Evolutionary conservation across 306 rosid species (phyloP), one percentile per base, ranked within the genome.

Genomic region (Astragalus glycyphyllos): DNA sequence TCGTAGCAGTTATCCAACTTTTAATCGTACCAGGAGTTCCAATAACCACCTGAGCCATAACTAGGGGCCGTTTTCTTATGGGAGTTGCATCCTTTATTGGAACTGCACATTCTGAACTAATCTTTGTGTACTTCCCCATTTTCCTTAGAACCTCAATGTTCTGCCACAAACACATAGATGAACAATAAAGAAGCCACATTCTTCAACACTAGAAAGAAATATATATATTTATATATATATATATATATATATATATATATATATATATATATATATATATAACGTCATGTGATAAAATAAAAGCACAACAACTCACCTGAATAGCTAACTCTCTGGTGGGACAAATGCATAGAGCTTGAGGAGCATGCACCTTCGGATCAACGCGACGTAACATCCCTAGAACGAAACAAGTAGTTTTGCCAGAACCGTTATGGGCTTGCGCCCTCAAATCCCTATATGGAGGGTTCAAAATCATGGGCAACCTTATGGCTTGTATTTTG

Each of bases 391-490:
- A 74, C 97, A 93, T 93, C 58, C 97, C 98, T 9, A 93, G 96
- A 59, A 90, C 96, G 38, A 93, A 93, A 71, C 98, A 93, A 11
- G 98, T 93, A 1, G 98, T 93, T 82, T 93, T 93, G 0, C 98
- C 96, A 3, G 98, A 93, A 50, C 98, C 97, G 44, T 93, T 93
- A 69, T 90, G 98, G 4, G 98, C 98, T 75, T 94, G 98, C 1
- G 98, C 97, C 7, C 88, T 87, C 80, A 94, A 74, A 71, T 94
- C 92, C 63, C 82, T 85, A 55, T 83, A 10, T 4, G 98, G 98
- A 31, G 96, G 90, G 4, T 64, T 86, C 69, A 94, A 77, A 13
- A 94, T 90, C 98, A 94, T 94, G 0, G 98, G 98, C 83, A 94
- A 75, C 41, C 86, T 88, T 67, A 90, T 80, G 7, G 92, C 94